phyloP scores from a whole-genome alignment of 2,329 filamentous ascomycete species.

The Diaporthe nobilis region DNA sequence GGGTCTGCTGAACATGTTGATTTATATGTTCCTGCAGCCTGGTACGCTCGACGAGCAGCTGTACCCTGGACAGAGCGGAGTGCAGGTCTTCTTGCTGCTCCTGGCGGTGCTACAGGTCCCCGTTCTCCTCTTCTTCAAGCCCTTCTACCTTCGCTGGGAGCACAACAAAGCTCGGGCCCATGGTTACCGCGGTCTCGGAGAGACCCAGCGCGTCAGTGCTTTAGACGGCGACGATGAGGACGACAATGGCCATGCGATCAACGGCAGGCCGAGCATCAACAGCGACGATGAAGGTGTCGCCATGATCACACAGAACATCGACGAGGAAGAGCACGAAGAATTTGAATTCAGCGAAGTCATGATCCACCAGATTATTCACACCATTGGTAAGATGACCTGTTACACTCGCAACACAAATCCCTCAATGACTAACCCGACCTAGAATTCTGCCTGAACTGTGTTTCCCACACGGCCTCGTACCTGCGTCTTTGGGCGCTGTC shows the following conservation, averaged over 20 bases:
- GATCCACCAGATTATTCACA: conserved; percentile 99
- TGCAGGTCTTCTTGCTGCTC: conserved; percentile 85
- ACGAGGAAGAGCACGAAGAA: conserved; percentile 88
- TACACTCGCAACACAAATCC: not conserved
- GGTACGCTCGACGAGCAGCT: conserved; percentile 80
- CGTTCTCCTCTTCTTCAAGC: conserved; percentile 93
- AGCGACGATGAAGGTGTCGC: conserved; percentile 86
- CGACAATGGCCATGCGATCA: conserved; percentile 75
- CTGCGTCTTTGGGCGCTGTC: conserved; percentile 98
- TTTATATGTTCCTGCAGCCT: conserved; percentile 98
- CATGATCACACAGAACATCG: conserved; percentile 89
- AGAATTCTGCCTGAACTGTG: conserved; percentile 99
- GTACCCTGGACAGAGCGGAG: conserved; percentile 80
- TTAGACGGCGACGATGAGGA: conserved; percentile 89
- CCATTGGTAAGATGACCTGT: conserved; percentile 78
- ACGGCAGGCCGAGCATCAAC: conserved; percentile 64
- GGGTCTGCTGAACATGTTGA: conserved; percentile 96
- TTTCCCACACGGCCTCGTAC: conserved; percentile 98
- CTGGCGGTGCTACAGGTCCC: conserved; percentile 90
- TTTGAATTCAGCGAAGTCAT: conserved; percentile 98
- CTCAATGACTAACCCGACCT: conserved; percentile 49
- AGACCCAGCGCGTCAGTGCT: conserved; percentile 88
- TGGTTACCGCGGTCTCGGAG: conserved; percentile 94
- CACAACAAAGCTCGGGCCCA: conserved; percentile 89
- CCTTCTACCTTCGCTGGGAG: conserved; percentile 93